Base-by-base conservation (phyloP, 2,329 filamentous ascomycete species). In the Colletotrichum godetiae region DNA sequence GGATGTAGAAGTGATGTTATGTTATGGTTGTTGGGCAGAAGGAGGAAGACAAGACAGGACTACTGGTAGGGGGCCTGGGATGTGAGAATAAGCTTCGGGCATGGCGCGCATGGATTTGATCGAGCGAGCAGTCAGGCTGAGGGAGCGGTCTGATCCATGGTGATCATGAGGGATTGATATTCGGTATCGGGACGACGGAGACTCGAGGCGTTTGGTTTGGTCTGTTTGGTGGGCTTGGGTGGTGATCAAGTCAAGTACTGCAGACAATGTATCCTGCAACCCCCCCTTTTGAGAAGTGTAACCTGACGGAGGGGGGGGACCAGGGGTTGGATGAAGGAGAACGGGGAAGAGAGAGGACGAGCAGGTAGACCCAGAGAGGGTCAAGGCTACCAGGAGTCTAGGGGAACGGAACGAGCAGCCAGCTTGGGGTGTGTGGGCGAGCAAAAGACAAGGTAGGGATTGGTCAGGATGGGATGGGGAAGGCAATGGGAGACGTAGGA, bases 71-170 rank as follows among this genome's bases (percentile, higher is more conserved):
- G 66, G 70, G 59, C 15, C 59, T 52, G 67, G 67, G 59, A 64
- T 49, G 67, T 73, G 60, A 35, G 69, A 56, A 70, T 70, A 73
- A 73, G 70, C 66, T 73, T 73, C 60, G 59, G 70, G 60, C 68
- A 70, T 65, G 55, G 70, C 27, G 70, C 60, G 66, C 55, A 73
- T 61, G 70, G 66, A 55, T 56, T 56, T 57, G 67, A 65, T 65
- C 22, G 33, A 70, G 55, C 27, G 49, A 42, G 29, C 33, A 55
- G 60, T 59, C 52, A 65, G 66, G 66, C 70, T 61, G 67, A 69
- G 66, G 60, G 15, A 65, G 55, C 60, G 70, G 66, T 65, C 66
- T 73, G 70, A 73, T 70, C 59, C 66, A 65, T 65, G 66, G 33
- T 55, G 33, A 49, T 64, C 42, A 56, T 15, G 31, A 59, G 58